Evolutionary conservation across 2,329 filamentous ascomycete genomes (phyloP).

Genomic region (Epichloe aotearoae): DNA sequence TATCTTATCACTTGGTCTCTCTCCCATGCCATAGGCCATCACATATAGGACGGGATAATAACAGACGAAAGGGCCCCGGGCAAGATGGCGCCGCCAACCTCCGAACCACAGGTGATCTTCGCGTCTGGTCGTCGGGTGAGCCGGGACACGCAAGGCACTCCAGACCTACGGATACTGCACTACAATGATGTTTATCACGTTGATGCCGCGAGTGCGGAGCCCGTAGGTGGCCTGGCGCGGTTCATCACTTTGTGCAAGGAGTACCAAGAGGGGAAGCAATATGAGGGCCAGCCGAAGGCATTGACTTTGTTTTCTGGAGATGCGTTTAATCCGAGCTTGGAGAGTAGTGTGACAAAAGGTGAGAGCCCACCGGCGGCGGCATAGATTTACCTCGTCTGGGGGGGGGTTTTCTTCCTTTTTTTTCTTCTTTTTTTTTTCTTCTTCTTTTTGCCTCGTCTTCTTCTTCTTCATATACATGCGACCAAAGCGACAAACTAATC

Average conservation of each 20-base stretch:
- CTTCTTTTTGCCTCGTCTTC: too few species aligned
- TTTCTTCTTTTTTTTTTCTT: too few species aligned
- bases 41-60: background rate
- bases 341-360: slow-evolving; percentile 83
- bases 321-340: slow-evolving; percentile 82
- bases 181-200: slow-evolving; percentile 95
- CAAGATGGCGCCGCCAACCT: slow-evolving; percentile 10
- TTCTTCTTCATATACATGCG: background rate
- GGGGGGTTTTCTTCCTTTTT: too few species aligned
- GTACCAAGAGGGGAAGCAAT: slow-evolving; percentile 52
- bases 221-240: slow-evolving; percentile 66
- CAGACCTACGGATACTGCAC: slow-evolving; percentile 71
- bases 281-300: slow-evolving; percentile 48
- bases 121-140: slow-evolving; percentile 10
- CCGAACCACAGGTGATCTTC: slow-evolving; percentile 15
- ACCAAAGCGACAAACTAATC: background rate
- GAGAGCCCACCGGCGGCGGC: slow-evolving; percentile 3
- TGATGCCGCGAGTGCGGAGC: slow-evolving; percentile 61
- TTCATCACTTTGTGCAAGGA: slow-evolving; percentile 69
- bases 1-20: background rate
- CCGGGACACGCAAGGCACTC: slow-evolving; percentile 16
- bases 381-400: background rate
- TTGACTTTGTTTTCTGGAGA: slow-evolving; percentile 83
- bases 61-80: background rate
- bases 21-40: background rate